Base-by-base conservation (phyloP, 257 asterid species). In the Echium plantagineum region DNA sequence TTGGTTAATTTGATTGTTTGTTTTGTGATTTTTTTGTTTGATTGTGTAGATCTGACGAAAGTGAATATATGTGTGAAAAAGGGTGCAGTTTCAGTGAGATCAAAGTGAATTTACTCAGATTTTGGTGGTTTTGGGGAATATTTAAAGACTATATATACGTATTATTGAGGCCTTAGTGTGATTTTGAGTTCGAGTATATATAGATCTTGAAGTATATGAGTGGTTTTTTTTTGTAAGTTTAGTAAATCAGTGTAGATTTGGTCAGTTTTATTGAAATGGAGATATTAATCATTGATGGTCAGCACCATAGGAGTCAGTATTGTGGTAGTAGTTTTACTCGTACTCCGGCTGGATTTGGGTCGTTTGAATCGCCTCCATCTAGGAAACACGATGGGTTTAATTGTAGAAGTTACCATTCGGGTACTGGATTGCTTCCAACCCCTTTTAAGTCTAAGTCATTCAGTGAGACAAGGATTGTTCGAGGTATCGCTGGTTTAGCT, bases 21-120 rank as follows among this genome's bases (percentile, higher is more conserved):
- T 59, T 63, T 73, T 7, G 21, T 70, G 38, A 59, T 57, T 58
- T 5, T 28, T 73, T 46, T 56, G 21, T 20, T 53, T 65, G 51
- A 57, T 61, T 65, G 71, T 54, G 69, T 84, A 88, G 98, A 91
- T 91, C 98, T 85, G 95, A 81, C 53, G 75, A 70, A 65, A 73
- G 63, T 71, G 60, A 57, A 55, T 81, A 72, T 77, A 78, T 89
- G 97, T 65, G 78, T 66, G 69, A 47, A 67, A 69, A 55, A 61
- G 74, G 72, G 73, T 65, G 57, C 26, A 77, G 77, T 21, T 60
- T 31, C 63, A 26, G 35, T 64, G 68, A 61, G 46, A 46, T 69
- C 16, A 57, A 63, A 30, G 68, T 78, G 70, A 83, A 79, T 80
- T 74, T 79, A 65, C 81, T 85, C 60, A 80, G 81, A 60, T 79